Evolutionary conservation across 23 red algal genomes (phyloP).

Genomic region (Agarophyton chilense): DNA sequence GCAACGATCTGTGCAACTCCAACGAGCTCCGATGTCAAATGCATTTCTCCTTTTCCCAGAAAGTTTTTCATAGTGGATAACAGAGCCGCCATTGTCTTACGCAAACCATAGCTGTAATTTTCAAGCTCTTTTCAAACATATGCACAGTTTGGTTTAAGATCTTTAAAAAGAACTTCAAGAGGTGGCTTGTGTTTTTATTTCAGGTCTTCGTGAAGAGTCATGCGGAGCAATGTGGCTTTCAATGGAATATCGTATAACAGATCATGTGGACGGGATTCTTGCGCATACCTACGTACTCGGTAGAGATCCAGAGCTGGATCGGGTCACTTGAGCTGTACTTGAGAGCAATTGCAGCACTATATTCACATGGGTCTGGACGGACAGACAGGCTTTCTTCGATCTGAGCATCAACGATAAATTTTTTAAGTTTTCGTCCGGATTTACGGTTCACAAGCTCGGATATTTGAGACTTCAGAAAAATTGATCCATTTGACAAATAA

Average conservation of each 20-base stretch:
- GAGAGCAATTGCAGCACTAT: slow-evolving; percentile 46
- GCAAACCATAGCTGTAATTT: neutral
- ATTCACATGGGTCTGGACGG: slow-evolving; percentile 3
- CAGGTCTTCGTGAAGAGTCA: neutral
- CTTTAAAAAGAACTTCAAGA: neutral
- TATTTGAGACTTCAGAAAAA: neutral
- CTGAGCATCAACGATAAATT: slow-evolving; percentile 11
- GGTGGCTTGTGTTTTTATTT: neutral
- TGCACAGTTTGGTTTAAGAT: neutral
- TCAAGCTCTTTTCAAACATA: neutral
- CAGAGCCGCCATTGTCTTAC: neutral
- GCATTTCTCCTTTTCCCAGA: neutral
- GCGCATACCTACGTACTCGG: slow-evolving; percentile 11
- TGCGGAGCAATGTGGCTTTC: slow-evolving; percentile 14
- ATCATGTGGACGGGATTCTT: slow-evolving; percentile 25
- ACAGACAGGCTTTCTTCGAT: neutral
- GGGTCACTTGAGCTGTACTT: slow-evolving; percentile 26
- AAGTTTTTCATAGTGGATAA: neutral
- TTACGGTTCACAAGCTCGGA: neutral
- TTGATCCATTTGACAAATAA: too few species aligned
- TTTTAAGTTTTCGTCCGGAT: slow-evolving; percentile 27
- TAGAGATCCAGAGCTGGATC: slow-evolving; percentile 54
- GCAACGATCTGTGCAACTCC: neutral
- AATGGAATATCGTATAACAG: slow-evolving; percentile 28
- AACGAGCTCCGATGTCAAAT: neutral